Base-by-base conservation (phyloP, 2,329 filamentous ascomycete genomes). In the Sphaerulina vaccinii region DNA sequence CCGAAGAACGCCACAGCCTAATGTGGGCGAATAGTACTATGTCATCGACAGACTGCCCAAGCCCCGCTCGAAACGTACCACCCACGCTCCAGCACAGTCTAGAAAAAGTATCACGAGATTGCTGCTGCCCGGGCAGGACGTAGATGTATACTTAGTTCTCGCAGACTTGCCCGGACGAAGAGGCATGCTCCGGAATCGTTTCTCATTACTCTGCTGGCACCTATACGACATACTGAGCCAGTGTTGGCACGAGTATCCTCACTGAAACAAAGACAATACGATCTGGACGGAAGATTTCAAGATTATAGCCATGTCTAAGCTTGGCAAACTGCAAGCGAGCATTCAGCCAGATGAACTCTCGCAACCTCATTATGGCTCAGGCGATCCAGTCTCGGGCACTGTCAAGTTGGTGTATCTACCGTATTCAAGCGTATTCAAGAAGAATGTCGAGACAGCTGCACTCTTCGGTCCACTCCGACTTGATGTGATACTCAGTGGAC, bases 401-500 rank as follows among this genome's bases (percentile, higher is more conserved):
- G 40, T 60, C 21, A 19, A 32, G 3, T 45, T 60, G 10, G 29
- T 18, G 11, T 60, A 60, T 32, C 41, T 46, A 18, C 46, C 52
- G 13, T 39, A 48, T 27, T 51, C 37, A 10, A 50, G 43, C 36
- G 19, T 56, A 4, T 51, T 60, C 38, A 52, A 47, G 39, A 55
- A 51, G 29, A 49, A 52, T 19, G 45, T 50, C n/a, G 41, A 39
- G 11, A 58, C 56, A 9, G 56, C 58, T 13, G 49, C 48, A 15
- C 49, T 60, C 6, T 60, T 58, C 32, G 58, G 54, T 18, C 58
- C 58, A 3, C 24, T 60, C 9, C 42, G 40, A 33, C 45, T 58
- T 5, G 36, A 48, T 21, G 40, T 54, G 4, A 27, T 51, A 3
- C 43, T 60, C 19, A 40, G 35, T 21, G 54, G 53, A 10, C 49